Conservation (phyloP, 495 filamentous ascomycete genomes). For the Apiosordaria backusii region DNA sequence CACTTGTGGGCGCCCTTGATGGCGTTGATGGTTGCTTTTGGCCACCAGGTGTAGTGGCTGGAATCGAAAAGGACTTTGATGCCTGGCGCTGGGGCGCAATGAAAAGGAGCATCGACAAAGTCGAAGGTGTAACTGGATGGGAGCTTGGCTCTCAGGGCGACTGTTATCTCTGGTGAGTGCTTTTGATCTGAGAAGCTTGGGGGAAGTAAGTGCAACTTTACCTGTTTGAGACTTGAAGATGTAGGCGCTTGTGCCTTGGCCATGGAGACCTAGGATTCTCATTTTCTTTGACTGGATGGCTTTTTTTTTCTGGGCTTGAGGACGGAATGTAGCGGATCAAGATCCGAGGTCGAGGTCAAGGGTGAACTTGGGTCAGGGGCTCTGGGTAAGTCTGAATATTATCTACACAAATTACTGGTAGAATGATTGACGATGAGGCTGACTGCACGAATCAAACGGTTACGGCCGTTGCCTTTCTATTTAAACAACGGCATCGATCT, state of each 20-base stretch:
- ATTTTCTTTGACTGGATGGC: constrained; percentile 30
- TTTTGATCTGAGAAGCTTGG: background rate
- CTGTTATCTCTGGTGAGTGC: constrained; percentile 19
- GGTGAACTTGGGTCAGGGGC: background rate
- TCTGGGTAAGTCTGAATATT: background rate
- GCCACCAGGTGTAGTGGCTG: constrained; percentile 49
- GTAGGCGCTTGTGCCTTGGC: constrained; percentile 54
- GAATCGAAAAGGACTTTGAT: constrained; percentile 52
- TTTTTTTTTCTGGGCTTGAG: background rate
- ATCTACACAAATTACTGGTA: background rate
- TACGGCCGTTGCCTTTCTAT: background rate
- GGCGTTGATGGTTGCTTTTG: constrained; percentile 30
- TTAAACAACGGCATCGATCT: background rate
- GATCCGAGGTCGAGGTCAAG: background rate
- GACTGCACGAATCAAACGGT: background rate
- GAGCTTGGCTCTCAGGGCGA: constrained; percentile 32
- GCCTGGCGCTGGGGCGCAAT: constrained; percentile 45
- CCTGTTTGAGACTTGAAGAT: constrained; percentile 60
- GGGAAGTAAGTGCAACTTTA: constrained; percentile 28
- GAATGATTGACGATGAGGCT: background rate
- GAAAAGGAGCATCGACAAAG: constrained; percentile 53
- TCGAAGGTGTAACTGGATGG: constrained; percentile 44
- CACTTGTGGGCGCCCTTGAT: constrained; percentile 43
- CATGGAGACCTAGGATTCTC: constrained; percentile 62
- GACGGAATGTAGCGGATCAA: background rate